Base-by-base conservation (phyloP, 2,329 filamentous ascomycete genomes). In the Cytospora schulzeri region DNA sequence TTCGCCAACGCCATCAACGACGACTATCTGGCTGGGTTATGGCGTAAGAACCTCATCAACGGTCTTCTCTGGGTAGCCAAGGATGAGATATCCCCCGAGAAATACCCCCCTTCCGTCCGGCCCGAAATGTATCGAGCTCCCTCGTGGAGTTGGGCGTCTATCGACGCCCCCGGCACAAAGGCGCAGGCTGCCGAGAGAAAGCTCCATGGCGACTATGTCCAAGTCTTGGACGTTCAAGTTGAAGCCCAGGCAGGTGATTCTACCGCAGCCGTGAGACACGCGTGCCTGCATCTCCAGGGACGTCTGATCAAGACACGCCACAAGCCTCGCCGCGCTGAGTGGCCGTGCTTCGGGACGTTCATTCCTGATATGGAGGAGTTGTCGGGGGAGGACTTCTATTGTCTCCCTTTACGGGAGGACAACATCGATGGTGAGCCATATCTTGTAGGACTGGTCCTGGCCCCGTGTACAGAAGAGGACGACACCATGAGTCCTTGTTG, bases 61-160 rank as follows among this genome's bases (percentile, higher is more conserved):
- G 58, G 45, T 2, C 58, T 67, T 26, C 28, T 67, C 0, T 67
- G 65, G 65, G 26, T 8, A 2, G 38, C 59, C 6, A 3, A 48
- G 29, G 6, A 28, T 1, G 2, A 3, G 2, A 1, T 22, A 2
- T n/a, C 14, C 6, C 22, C 7, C 6, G 33, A 52, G 5, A 24
- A 5, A 2, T 5, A 4, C 19, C 2, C 33, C 2, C 45, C 29
- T 3, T 33, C 54, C 3, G 19, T 45, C 38, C 53, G 62, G 2
- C n/a, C 57, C 1, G 4, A 50, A 1, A 3, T 7, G 9, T 66
- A 62, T 19, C 57, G 65, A 29, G 65, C 65, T 6, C 65, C 65
- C 0, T 31, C 57, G 6, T 66, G 65, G 65, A 66, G 65, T 29
- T 66, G 65, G 65, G 65, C 65, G 19, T 64, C 24, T 9, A 9